Base-by-base conservation (phyloP, 805 yeast species). In the Zygosaccharomyces rouxii region DNA sequence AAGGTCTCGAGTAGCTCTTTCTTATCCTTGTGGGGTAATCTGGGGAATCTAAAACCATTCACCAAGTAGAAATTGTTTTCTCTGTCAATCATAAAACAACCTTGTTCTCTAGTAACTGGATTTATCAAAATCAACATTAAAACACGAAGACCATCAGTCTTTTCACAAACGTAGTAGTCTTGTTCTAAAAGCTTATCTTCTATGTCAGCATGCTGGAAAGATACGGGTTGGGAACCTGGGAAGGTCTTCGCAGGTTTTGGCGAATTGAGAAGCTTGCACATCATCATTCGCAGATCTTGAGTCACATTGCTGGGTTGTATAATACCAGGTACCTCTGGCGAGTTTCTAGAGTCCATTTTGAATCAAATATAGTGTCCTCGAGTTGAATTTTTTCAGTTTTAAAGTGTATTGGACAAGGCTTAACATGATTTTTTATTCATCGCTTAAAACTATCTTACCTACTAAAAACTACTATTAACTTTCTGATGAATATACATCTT, bases 181-280 rank as follows among this genome's bases (percentile, higher is more conserved):
- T 83, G 81, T 3, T 75, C 69, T 62, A 76, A 63, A 42, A 94
- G 70, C 29, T 81, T 79, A 41, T 80, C 79, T 3, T 64, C 64
- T 21, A 94, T 72, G 68, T 92, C 97, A 29, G 75, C 71, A 47
- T 88, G 74, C 38, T 86, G 83, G 63, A 94, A 90, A 22, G 96
- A 87, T 2, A 92, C 87, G 0, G 99, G 99, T 68, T 95, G 99
- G 1, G 97, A 83, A 0, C 99, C 97, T 2, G 96, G 95, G 58
- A 90, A 90, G 1, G 69, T 57, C 50, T 64, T 63, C 5, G 68
- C 57, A 14, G 76, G 72, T 35, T 77, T 75, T 28, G 81, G 74
- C 55, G 82, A 71, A 56, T 79, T 72, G 57, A 84, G 63, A 53
- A 85, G 70, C 59, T 79, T 63, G 38, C 89, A 83, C 3, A 90